Conservation (phyloP, 2,329 filamentous ascomycete species). For the Alternaria ventricosa region DNA sequence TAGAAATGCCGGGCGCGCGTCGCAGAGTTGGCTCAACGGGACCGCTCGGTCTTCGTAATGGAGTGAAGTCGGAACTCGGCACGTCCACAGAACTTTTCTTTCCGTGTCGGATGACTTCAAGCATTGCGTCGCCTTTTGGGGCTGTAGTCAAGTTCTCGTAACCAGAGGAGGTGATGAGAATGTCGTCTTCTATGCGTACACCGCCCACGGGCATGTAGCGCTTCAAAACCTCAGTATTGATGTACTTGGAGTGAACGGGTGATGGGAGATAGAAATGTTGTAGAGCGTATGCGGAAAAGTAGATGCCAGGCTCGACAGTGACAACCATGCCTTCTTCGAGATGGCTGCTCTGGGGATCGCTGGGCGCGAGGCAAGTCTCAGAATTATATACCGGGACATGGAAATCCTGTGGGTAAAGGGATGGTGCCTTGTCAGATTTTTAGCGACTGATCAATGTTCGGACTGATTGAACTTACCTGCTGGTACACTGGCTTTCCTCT, state of each 20-base stretch:
- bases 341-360: slow-evolving; percentile 41
- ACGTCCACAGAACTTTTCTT: slow-evolving; percentile 6
- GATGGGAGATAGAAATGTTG: slow-evolving; percentile 74
- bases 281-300: slow-evolving; percentile 91
- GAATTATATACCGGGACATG: slow-evolving; percentile 42
- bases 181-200: slow-evolving; percentile 75
- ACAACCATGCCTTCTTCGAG: slow-evolving; percentile 63
- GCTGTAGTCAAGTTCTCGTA: slow-evolving; percentile 76
- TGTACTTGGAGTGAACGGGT: slow-evolving; percentile 75
- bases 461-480: slow-evolving; percentile 24
- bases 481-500: slow-evolving; percentile 28
- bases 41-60: not conserved
- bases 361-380: slow-evolving; percentile 39
- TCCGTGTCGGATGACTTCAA: slow-evolving; percentile 58
- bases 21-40: slow-evolving; percentile 17
- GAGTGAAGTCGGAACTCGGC: not conserved
- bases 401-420: slow-evolving; percentile 41
- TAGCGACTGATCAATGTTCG: not conserved
- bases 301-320: slow-evolving; percentile 66
- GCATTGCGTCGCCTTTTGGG: slow-evolving; percentile 71
- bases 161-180: slow-evolving; percentile 72
- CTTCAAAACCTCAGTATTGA: slow-evolving; percentile 74
- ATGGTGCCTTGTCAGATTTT: slow-evolving; percentile 31
- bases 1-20: slow-evolving; percentile 37
- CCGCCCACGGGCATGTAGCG: slow-evolving; percentile 84